Evolutionary conservation across 495 filamentous ascomycete species (phyloP).

Genomic region (Geopyxis carbonaria): DNA sequence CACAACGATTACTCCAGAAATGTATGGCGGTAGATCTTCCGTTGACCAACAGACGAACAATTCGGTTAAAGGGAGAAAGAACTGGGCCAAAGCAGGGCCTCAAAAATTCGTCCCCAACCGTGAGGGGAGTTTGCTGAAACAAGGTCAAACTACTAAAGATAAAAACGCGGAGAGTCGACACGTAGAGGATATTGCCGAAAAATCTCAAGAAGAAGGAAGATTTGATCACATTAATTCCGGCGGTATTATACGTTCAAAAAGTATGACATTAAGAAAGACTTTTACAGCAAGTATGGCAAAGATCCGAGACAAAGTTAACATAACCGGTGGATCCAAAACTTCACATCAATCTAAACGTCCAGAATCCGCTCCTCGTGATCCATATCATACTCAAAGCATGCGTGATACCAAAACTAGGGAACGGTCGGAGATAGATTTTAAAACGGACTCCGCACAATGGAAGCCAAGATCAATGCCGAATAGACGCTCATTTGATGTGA

Average conservation of each 20-base stretch:
- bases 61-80: no score
- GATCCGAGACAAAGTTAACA: slow-evolving; percentile 15
- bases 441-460: neutral
- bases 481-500: neutral
- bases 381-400: no score
- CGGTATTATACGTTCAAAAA: slow-evolving; percentile 12
- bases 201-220: slow-evolving; percentile 1
- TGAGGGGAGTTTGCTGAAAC: no score
- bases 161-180: no score
- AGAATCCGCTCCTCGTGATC: no score
- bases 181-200: no score
- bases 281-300: slow-evolving; percentile 22
- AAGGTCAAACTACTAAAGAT: no score
- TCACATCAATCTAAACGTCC: neutral
- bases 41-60: no score
- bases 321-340: slow-evolving; percentile 11
- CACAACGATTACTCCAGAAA: no score
- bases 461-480: neutral
- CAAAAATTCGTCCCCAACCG: no score
- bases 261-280: slow-evolving; percentile 19
- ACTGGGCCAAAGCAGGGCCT: no score
- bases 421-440: neutral
- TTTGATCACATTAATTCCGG: slow-evolving; percentile 3
- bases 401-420: neutral
- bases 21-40: no score